Conservation (phyloP, 208 protist species). For the Crithidia brevicula region DNA sequence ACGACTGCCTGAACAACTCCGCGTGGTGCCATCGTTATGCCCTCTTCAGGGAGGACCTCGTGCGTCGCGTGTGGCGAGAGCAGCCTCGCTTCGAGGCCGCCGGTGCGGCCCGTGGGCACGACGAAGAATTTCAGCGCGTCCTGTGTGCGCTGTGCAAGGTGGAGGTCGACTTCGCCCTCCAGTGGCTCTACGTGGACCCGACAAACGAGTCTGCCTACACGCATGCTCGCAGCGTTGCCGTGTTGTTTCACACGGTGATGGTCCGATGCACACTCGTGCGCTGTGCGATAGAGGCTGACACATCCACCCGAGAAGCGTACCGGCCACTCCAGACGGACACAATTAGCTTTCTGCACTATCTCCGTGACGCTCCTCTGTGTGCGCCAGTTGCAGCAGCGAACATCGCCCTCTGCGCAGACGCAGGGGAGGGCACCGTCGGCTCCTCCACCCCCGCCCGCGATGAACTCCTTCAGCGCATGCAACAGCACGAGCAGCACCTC, state of each 20-base stretch:
- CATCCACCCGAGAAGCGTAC: background rate
- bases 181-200: conserved; percentile 66
- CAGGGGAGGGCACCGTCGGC: conserved; percentile 17
- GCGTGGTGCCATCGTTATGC: conserved; percentile 82
- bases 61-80: conserved; percentile 34
- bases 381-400: conserved; percentile 15
- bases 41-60: conserved; percentile 52
- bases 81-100: background rate
- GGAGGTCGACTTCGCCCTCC: conserved; percentile 65
- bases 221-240: conserved; percentile 56
- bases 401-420: conserved; percentile 6
- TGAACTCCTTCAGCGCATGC: background rate
- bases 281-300: too few relatives aligned
- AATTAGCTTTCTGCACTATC: conserved; percentile 4
- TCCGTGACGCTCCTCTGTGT: conserved; percentile 19
- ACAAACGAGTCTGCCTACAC: conserved; percentile 77
- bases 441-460: conserved; percentile 4
- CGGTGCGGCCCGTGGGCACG: background rate
- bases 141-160: conserved; percentile 38
- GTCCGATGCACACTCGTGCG: conserved; percentile 2
- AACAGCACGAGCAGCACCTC: conserved; percentile 7
- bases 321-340: background rate
- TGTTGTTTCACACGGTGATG: conserved; percentile 45
- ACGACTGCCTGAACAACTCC: conserved; percentile 82
- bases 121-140: conserved; percentile 1